phyloP scores from a whole-genome alignment of 2,329 filamentous ascomycete genomes.

The Diaporthe caulivora region DNA sequence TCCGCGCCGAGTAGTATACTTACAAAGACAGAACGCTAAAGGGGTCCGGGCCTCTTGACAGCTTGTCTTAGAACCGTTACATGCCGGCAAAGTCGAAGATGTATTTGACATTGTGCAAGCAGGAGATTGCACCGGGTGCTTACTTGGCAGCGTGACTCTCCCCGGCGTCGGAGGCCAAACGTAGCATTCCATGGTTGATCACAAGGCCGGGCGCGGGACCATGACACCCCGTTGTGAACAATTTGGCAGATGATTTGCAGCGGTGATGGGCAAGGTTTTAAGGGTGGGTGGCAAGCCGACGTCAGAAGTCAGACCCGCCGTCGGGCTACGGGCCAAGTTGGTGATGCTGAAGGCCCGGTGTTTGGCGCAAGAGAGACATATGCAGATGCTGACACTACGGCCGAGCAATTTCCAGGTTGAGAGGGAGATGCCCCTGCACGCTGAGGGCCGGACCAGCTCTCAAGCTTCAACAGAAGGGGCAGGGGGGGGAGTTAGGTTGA shows the following conservation, averaged over 20 bases:
- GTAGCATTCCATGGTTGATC: not conserved
- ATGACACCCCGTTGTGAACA: not conserved
- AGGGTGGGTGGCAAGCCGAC: not conserved
- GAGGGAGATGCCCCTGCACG: not conserved
- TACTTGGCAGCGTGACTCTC: not conserved
- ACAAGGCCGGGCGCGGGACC: not conserved
- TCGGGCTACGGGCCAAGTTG: not conserved
- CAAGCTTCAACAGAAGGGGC: not conserved
- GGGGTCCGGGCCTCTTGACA: slow-evolving; percentile 7
- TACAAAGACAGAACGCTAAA: not conserved
- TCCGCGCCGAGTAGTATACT: not conserved
- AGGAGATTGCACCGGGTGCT: not conserved
- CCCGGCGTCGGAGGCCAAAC: not conserved
- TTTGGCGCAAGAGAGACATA: not conserved
- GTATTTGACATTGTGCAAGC: not conserved
- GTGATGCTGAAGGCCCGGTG: not conserved
- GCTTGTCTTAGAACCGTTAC: slow-evolving; percentile 14
- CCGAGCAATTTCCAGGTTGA: not conserved
- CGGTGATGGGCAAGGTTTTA: not conserved
- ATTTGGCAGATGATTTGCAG: slow-evolving; percentile 18
- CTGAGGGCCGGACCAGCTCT: not conserved
- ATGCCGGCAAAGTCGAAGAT: not conserved
- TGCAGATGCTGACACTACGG: not conserved
- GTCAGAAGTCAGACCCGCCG: not conserved
- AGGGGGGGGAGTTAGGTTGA: too few species aligned